These are phyloP conservation scores for Silene latifolia DNA, from an alignment of 148 eudicot species.

Conservation along the genomic window DNA sequence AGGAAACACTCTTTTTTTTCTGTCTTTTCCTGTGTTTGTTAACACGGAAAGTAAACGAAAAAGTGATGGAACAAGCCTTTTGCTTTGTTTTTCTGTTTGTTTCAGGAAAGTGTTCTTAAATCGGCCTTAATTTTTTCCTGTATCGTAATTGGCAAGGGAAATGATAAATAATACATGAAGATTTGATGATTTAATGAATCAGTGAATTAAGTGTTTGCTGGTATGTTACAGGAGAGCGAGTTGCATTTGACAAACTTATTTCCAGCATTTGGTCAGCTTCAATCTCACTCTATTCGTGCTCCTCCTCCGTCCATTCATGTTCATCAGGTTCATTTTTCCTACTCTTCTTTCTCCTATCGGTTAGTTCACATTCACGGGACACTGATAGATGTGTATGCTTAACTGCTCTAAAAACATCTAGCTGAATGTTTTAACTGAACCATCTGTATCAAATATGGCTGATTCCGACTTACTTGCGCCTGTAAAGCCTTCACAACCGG, in stretches of 20 bases:
- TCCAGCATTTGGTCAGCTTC: constrained; percentile 40
- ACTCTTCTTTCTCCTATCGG: not conserved
- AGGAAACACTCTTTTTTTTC: constrained; percentile 16
- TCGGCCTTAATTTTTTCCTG: not conserved
- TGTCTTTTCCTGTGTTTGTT: constrained; percentile 1
- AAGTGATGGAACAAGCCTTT: constrained; percentile 13
- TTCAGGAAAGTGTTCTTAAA: not conserved
- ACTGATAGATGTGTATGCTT: not conserved
- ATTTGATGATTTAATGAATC: not conserved
- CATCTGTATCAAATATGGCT: too few species aligned
- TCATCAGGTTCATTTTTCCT: constrained; percentile 27
- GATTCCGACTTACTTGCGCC: too few species aligned
- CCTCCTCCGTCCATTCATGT: constrained; percentile 33
- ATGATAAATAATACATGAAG: not conserved
- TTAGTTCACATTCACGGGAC: not conserved
- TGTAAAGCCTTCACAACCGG: too few species aligned
- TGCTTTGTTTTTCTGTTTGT: constrained; percentile 11
- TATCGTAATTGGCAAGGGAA: not conserved
- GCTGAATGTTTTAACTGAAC: not conserved
- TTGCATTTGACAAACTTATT: constrained; percentile 38
- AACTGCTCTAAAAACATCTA: not conserved
- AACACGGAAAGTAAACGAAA: constrained; percentile 19
- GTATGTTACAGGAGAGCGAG: constrained; percentile 27
- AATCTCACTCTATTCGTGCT: constrained; percentile 33
- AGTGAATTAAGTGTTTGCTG: not conserved